Conservation (phyloP, 2,329 filamentous ascomycete genomes). For the Fusarium verrucosum region DNA sequence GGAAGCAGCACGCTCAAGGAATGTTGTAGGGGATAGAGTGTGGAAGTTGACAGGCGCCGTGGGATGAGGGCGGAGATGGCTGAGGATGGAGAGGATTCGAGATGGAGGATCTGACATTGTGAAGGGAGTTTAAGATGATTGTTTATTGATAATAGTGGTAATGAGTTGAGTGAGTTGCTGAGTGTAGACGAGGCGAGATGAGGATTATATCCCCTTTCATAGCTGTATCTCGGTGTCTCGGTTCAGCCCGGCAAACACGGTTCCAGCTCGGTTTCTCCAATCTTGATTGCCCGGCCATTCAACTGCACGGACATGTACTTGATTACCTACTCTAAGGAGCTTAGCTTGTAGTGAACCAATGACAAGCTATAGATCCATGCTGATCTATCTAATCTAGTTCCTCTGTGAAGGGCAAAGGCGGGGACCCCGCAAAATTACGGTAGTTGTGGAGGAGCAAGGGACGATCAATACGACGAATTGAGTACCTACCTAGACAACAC, state of each 20-base stretch:
- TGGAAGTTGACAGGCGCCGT: conserved; percentile 70
- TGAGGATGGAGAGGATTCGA: conserved; percentile 67
- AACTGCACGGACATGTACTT: conserved; percentile 1
- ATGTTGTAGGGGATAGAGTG: conserved; percentile 85
- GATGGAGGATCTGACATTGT: conserved; percentile 72
- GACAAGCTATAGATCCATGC: conserved; percentile 23
- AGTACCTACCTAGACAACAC: too few species aligned
- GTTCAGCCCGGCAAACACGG: conserved; percentile 44
- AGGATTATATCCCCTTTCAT: conserved; percentile 36
- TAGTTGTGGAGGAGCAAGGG: conserved; percentile 8
- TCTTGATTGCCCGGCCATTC: conserved; percentile 22
- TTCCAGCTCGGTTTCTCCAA: conserved; percentile 42
- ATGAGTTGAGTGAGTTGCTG: background rate
- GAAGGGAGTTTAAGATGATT: background rate
- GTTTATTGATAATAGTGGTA: background rate
- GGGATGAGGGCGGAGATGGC: conserved; percentile 56
- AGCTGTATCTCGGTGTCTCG: conserved; percentile 38
- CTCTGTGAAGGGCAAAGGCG: conserved; percentile 26
- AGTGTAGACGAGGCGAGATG: background rate
- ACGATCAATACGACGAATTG: too few species aligned
- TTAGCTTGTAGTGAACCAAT: conserved; percentile 29
- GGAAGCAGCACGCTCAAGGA: conserved; percentile 82
- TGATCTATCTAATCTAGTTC: conserved; percentile 12
- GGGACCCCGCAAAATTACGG: conserved; percentile 34
- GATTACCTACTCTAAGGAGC: conserved; percentile 22